Base-by-base conservation (phyloP, 345 rosid genomes). In the Cardamine resedifolia region DNA sequence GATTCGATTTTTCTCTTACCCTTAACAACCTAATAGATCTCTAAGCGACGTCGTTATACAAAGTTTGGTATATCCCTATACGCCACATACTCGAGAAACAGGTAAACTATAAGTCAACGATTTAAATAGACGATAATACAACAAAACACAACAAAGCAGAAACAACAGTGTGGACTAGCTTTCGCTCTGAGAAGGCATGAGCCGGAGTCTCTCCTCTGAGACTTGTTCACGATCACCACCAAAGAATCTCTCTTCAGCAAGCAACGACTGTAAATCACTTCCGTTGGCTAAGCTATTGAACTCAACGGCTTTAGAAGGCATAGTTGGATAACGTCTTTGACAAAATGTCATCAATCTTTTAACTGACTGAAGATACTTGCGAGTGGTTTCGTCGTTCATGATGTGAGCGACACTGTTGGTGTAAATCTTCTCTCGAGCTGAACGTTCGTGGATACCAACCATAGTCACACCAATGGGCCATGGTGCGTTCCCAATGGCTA, bases 381-480 rank as follows among this genome's bases (percentile, higher is more conserved):
- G 96, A 43, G 97, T 95, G 31, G 96, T 95, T 81, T 95, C 99
- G 15, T 95, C 99, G 36, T 95, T 95, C 99, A 95, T 95, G 66
- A 95, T 90, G 81, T 95, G 99, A 33, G 96, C 97, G 28, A 95
- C 99, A 82, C 96, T 91, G 81, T 89, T 95, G 7, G 99, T 95
- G 72, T 88, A 85, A 71, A 91, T 91, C 86, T 95, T 95, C 84
- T 95, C 97, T 19, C 97, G 96, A 5, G 99, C 97, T 30, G 97
- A 95, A 77, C 97, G 96, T 75, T 95, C 99, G 30, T 95, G 99
- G 74, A 95, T 95, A 82, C 99, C 99, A 85, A 95, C 99, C 99
- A 95, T 95, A 82, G 99, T 95, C 16, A 95, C 99, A 76, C 97
- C 96, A 33, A 95, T 95, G 33, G 99, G 99, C 99, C 99, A 95